Evolutionary conservation across 139 green algal species (phyloP), one percentile per base, ranked within the genome.

Genomic region (Volvox reticuliferus): DNA sequence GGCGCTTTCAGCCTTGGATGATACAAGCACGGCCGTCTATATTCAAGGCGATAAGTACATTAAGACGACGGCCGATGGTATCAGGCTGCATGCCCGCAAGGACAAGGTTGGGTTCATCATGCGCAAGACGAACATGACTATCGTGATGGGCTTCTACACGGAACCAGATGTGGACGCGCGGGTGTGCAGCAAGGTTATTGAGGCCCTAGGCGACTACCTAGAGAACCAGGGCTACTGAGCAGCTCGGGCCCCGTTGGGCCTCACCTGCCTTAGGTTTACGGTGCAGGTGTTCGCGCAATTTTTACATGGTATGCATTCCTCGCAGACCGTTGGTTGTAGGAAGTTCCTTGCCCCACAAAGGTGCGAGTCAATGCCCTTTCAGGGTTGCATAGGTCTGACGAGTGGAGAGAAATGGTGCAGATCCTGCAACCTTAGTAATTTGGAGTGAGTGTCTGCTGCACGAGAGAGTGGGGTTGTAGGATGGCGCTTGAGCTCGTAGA

Each of bases 151-250:
- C 77, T 95, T 97, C 63, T 97, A 98, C 87, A 86, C 79, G 18
- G 92, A 97, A 62, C 86, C 86, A 20, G 91, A 89, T 0, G 94
- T 96, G 13, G 92, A 94, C 69, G 93, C 91, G 21, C 93, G 80
- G 32, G 93, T 96, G 32, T 96, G 94, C 91, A 96, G 94, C 83
- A 73, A 91, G n/a, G 79, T 96, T 13, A 95, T 98, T 6, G 96
- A 98, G 84, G 92, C 93, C 36, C 71, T 98, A 50, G 96, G 85
- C 63, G 96, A 98, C 87, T 97, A 97, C 80, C 89, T 98, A 2
- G 93, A 94, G 22, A 94, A 94, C 24, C 93, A 96, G 88, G 94
- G 92, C 37, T 96, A 96, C 37, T 97, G 36, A 84, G 67, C 67
- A 75, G 12, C 67, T 75, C 24, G 67, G 71, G 71, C 71, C 16